Conservation (phyloP, 2,329 filamentous ascomycete species). For the Sporothrix inflata region DNA sequence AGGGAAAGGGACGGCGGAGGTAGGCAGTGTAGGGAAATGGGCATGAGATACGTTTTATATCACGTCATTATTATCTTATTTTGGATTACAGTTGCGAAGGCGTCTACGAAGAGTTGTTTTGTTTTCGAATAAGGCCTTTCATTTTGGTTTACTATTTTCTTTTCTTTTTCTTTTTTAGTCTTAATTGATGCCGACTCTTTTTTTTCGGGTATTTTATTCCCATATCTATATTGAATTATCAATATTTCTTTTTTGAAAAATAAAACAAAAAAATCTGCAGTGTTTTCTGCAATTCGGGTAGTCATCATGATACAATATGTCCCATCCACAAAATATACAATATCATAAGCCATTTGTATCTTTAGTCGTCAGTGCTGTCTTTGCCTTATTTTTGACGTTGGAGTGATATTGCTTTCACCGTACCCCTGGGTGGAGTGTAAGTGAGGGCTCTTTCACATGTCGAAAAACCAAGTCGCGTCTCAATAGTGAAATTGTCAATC, state of each 20-base stretch:
- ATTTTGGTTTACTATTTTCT: not conserved
- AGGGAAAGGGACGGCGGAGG: slow-evolving; percentile 30
- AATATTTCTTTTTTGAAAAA: not conserved
- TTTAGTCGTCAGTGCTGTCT: not conserved
- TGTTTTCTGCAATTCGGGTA: not conserved
- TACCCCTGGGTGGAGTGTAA: not conserved
- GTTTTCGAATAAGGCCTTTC: not conserved
- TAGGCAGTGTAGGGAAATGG: not conserved
- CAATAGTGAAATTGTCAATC: not conserved
- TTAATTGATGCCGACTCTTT: not conserved
- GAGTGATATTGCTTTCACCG: not conserved
- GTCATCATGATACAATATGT: too few species aligned
- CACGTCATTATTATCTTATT: not conserved
- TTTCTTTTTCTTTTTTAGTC: not conserved
- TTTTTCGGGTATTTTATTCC: too few species aligned
- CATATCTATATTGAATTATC: too few species aligned
- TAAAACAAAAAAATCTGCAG: too few species aligned
- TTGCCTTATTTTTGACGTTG: not conserved
- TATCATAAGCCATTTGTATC: not conserved
- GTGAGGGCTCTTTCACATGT: slow-evolving; percentile 20
- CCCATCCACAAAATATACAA: not conserved
- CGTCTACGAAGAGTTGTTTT: not conserved
- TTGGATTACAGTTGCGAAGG: not conserved
- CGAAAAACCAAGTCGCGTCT: not conserved
- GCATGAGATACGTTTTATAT: not conserved